phyloP scores from a whole-genome alignment of 2,329 filamentous ascomycete species.

The Cadophora luteo-olivacea region DNA sequence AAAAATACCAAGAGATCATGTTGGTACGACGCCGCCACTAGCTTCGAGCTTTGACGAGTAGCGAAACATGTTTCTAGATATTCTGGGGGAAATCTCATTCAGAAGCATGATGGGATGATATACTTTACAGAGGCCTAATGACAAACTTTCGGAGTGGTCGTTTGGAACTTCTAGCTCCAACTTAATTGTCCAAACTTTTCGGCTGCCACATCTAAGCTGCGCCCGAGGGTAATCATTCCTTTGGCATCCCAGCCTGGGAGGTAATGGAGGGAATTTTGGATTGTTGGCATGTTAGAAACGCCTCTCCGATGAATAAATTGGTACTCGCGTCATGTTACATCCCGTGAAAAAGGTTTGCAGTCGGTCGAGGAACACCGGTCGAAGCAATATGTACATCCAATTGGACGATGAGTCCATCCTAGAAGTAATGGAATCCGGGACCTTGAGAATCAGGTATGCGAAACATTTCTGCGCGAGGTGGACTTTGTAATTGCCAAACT shows the following conservation, averaged over 20 bases:
- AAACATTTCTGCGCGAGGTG: too few relatives aligned
- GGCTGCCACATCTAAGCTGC: neutral
- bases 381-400: too few relatives aligned
- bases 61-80: constrained; percentile 10
- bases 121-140: neutral
- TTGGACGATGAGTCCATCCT: too few relatives aligned
- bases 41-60: neutral
- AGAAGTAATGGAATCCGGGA: too few relatives aligned
- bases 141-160: neutral
- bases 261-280: neutral
- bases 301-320: too few relatives aligned
- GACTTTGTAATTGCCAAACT: too few relatives aligned
- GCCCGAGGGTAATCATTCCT: too few relatives aligned
- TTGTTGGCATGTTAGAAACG: neutral
- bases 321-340: too few relatives aligned
- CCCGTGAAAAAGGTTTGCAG: too few relatives aligned
- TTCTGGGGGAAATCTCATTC: neutral
- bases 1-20: neutral
- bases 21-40: neutral
- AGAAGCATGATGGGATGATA: neutral
- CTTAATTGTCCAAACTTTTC: neutral
- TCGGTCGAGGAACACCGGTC: too few relatives aligned
- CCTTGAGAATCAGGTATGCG: too few relatives aligned
- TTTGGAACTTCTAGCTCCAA: neutral
- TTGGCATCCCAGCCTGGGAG: too few relatives aligned